Base-by-base conservation (phyloP, 495 filamentous ascomycete species). In the Thermothielavioides terrestris region DNA sequence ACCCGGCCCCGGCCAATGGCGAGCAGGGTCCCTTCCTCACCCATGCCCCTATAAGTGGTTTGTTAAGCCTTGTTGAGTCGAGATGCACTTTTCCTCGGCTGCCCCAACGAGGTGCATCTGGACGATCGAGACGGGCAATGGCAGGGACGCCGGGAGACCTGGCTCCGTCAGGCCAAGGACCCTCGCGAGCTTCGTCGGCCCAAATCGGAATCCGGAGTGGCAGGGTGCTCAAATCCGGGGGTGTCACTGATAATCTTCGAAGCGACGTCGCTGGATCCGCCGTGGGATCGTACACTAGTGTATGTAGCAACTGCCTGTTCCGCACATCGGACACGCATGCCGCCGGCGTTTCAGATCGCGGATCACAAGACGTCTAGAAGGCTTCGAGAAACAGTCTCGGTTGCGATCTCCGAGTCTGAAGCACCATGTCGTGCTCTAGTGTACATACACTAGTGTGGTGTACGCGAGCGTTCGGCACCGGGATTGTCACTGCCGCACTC, bases 281-380 rank as follows among this genome's bases (percentile, higher is more conserved):
- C 11, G 14, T 17, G 6, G 9, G 12, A n/a, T 20, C 17, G 18
- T 27, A 27, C 17, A 51, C 52, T 41, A 14, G 35, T 28, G 12
- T 25, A 31, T 4, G 23, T 15, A 35, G 38, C 26, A 37, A 42
- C 34, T 21, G 20, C 25, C n/a, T 20, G 7, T 10, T 42, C 32
- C 41, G 44, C 42, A 35, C 54, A 50, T 54, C 53, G 58, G 56
- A 22, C 35, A 21, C 50, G 22, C 18, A 11, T 25, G 51, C 28
- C 41, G 41, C 48, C 45, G 32, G 21, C 36, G 58, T 61, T 57
- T 58, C 58, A 61, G 49, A 18, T 45, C 38, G 52, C 30, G 44
- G 56, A 60, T 60, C 57, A 54, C 34, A 49, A 43, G 22, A 32
- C 49, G 44, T 61, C 56, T 54, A 58, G 58, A 61, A 61, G 52